phyloP scores from a whole-genome alignment of 768 basidiomycete species.

The Kockovaella imperatae region DNA sequence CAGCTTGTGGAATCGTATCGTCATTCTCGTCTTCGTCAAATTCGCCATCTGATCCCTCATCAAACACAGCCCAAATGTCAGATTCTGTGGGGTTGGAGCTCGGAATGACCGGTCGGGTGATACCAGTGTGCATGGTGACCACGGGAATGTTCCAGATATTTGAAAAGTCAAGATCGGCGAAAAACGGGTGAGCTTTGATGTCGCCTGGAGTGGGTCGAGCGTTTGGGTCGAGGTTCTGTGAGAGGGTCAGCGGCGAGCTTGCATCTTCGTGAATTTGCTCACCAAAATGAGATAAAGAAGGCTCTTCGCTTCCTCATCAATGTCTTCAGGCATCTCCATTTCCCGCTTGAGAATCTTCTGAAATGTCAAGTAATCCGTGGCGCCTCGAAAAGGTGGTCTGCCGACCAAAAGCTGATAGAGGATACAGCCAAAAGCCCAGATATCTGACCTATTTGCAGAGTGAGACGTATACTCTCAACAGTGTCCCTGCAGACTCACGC shows the following conservation, averaged over 20 bases:
- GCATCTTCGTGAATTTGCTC: conserved; percentile 21
- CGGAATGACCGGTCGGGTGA: conserved; percentile 21
- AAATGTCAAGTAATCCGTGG: conserved; percentile 87
- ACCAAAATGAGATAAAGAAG: conserved; percentile 73
- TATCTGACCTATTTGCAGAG: conserved; percentile 61
- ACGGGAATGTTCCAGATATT: conserved; percentile 35
- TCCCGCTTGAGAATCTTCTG: conserved; percentile 85
- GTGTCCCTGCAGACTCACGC: conserved; percentile 53
- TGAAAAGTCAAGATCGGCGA: conserved; percentile 28
- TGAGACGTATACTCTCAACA: too few relatives aligned
- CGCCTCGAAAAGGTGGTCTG: conserved; percentile 79
- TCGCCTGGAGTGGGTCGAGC: conserved; percentile 27
- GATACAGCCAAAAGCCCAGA: conserved; percentile 93
- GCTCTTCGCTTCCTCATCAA: conserved; percentile 72
- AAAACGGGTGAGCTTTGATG: conserved; percentile 42
- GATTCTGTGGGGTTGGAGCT: conserved; percentile 12
- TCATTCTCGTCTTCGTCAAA: conserved; percentile 23
- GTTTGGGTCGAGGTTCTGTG: conserved; percentile 37
- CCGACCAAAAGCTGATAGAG: conserved; percentile 89
- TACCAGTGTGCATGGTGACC: conserved; percentile 29
- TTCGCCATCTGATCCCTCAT: conserved; percentile 34
- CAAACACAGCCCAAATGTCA: conserved; percentile 39
- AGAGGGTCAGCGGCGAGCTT: neutral
- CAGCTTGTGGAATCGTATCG: neutral
- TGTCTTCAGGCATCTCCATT: conserved; percentile 77